These are phyloP conservation scores for Przewalskia tangutica DNA, from an alignment of 257 asterid genomes.

Conservation along the genomic window DNA sequence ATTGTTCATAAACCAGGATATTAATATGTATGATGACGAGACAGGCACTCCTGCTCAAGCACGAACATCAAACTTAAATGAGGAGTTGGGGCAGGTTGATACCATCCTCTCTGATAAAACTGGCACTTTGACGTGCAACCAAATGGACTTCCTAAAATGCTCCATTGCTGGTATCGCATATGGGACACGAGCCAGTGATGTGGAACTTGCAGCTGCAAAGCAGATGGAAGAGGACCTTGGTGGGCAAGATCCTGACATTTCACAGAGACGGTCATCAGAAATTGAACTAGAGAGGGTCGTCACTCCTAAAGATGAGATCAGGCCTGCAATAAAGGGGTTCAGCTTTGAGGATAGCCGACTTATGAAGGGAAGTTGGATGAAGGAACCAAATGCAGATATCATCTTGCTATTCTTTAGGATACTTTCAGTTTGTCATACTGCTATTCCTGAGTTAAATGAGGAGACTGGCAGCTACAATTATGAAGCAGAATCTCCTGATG, in stretches of 20 bases:
- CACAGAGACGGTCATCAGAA: constrained; percentile 37
- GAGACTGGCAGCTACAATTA: constrained; percentile 61
- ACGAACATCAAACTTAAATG: constrained; percentile 85
- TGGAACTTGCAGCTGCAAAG: constrained; percentile 87
- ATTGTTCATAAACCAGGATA: constrained; percentile 69
- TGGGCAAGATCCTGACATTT: constrained; percentile 35
- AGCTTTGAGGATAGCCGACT: constrained; percentile 81
- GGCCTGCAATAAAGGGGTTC: constrained; percentile 63
- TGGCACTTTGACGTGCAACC: constrained; percentile 93
- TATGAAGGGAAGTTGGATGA: constrained; percentile 73
- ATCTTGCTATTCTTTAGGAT: constrained; percentile 69
- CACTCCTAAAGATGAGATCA: constrained; percentile 48
- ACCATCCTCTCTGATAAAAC: constrained; percentile 93
- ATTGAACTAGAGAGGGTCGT: constrained; percentile 61
- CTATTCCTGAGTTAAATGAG: constrained; percentile 77
- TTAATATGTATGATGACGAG: constrained; percentile 85
- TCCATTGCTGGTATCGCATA: constrained; percentile 80
- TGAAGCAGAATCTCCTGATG: constrained; percentile 97
- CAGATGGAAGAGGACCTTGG: constrained; percentile 79
- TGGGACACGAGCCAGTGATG: constrained; percentile 76
- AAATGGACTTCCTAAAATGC: constrained; percentile 94
- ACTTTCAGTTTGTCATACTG: constrained; percentile 80
- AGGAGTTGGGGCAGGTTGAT: constrained; percentile 89
- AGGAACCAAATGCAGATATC: constrained; percentile 52
- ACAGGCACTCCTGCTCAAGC: constrained; percentile 94